Evolutionary conservation across 371 early-diverging fungal genomes (phyloP).

Genomic region (Syncephalis plumigaleata): DNA sequence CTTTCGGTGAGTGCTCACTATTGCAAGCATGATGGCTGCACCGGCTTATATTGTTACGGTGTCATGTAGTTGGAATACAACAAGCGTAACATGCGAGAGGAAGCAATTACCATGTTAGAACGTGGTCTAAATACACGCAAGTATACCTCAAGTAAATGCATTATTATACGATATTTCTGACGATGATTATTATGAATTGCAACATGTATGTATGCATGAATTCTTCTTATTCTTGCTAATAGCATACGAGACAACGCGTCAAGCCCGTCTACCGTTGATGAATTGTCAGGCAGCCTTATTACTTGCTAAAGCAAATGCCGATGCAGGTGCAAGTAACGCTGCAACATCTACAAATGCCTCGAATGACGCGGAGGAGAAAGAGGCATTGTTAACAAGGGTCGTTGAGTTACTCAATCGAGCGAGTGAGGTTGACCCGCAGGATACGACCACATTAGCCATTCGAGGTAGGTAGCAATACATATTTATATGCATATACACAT

Average conservation of each 20-base stretch:
- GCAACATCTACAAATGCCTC: background rate
- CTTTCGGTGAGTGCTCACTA: too few relatives aligned
- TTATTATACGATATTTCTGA: too few relatives aligned
- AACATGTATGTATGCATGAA: background rate
- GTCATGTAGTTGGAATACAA: background rate
- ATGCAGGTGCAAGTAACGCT: background rate
- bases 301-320: background rate
- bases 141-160: too few relatives aligned
- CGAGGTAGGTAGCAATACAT: constrained; percentile 21
- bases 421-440: constrained; percentile 34
- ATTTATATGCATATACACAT: too few relatives aligned
- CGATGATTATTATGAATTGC: too few relatives aligned
- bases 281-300: constrained; percentile 4
- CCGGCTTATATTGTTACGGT: background rate
- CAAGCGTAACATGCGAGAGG: background rate
- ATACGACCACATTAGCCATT: constrained; percentile 46
- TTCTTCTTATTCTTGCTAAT: background rate
- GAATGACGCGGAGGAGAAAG: background rate
- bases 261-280: constrained; percentile 1
- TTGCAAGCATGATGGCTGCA: too few relatives aligned
- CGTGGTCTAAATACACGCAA: constrained; percentile 3
- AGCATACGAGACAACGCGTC: background rate
- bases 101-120: constrained; percentile 4
- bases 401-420: constrained; percentile 14
- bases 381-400: background rate